Percentiles rank a stretch among this genome's conserved stretches.
phyloP scores from a whole-genome alignment of 305 asterid species.

The Fraxinus angustifolia region DNA sequence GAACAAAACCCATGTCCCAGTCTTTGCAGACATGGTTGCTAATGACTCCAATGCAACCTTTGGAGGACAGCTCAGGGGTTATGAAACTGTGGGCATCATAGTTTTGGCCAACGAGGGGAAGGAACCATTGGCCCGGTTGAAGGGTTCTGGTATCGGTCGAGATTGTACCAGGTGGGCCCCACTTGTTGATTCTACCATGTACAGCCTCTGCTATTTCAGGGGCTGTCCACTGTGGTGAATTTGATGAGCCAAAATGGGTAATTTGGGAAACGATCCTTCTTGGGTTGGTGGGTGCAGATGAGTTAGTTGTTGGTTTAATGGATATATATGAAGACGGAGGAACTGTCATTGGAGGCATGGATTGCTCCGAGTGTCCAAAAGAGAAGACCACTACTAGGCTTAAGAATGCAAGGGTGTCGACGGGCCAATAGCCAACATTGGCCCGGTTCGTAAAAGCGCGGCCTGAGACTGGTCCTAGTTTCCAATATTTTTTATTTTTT shows the following conservation, averaged over 20 bases:
- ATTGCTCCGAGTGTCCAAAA: background rate
- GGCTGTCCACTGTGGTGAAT: constrained; percentile 24
- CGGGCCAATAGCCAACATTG: background rate
- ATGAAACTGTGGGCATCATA: constrained; percentile 34
- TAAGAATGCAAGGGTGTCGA: background rate
- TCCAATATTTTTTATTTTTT: background rate
- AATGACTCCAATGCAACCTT: constrained; percentile 28
- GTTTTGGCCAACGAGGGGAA: constrained; percentile 31
- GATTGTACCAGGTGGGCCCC: constrained; percentile 33
- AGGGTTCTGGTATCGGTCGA: constrained; percentile 37
- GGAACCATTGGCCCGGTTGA: constrained; percentile 36
- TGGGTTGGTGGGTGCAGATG: background rate
- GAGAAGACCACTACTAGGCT: background rate
- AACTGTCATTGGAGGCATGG: background rate
- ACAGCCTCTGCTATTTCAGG: constrained; percentile 26
- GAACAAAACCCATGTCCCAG: constrained; percentile 31
- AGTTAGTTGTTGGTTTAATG: background rate
- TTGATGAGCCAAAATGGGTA: constrained; percentile 9
- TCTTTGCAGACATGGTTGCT: constrained; percentile 21
- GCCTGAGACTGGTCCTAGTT: background rate
- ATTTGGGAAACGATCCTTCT: background rate
- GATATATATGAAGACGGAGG: background rate
- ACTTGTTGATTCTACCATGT: constrained; percentile 21
- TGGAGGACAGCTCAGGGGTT: constrained; percentile 23
- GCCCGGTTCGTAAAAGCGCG: background rate